Evolutionary conservation across 306 rosid species (phyloP).

Genomic region (Acacia acuminata): DNA sequence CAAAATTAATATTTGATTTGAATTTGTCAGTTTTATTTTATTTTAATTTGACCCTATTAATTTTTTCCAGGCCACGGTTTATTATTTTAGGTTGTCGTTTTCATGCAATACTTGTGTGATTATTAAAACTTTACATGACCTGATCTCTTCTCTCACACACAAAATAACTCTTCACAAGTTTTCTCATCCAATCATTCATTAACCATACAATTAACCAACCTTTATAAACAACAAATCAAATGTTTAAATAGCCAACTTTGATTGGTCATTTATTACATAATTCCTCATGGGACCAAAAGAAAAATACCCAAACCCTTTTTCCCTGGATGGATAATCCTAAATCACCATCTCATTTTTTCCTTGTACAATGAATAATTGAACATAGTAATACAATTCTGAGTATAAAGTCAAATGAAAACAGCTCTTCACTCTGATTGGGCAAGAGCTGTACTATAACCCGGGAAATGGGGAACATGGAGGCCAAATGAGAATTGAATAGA

Average conservation of each 20-base stretch:
- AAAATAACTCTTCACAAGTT: not conserved
- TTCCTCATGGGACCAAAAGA: not conserved
- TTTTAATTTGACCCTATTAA: not conserved
- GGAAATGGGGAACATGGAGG: conserved; percentile 3
- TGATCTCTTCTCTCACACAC: not conserved
- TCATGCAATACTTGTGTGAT: not conserved
- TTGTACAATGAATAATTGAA: conserved; percentile 14
- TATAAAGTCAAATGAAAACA: not conserved
- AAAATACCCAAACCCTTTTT: conserved; percentile 6
- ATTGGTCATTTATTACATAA: not conserved
- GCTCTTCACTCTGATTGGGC: conserved; percentile 11
- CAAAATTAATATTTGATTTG: not conserved
- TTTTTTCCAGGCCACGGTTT: not conserved
- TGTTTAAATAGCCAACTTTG: not conserved
- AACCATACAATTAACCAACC: not conserved
- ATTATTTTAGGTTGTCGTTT: not conserved
- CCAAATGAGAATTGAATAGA: conserved; percentile 13
- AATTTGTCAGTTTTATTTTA: not conserved
- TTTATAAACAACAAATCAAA: not conserved
- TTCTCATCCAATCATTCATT: not conserved
- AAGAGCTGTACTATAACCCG: conserved; percentile 17
- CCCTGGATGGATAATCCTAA: not conserved
- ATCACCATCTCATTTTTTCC: not conserved
- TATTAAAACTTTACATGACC: not conserved
- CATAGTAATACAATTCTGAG: not conserved